Evolutionary conservation across 306 rosid genomes (phyloP).

Genomic region (Parietaria judaica): DNA sequence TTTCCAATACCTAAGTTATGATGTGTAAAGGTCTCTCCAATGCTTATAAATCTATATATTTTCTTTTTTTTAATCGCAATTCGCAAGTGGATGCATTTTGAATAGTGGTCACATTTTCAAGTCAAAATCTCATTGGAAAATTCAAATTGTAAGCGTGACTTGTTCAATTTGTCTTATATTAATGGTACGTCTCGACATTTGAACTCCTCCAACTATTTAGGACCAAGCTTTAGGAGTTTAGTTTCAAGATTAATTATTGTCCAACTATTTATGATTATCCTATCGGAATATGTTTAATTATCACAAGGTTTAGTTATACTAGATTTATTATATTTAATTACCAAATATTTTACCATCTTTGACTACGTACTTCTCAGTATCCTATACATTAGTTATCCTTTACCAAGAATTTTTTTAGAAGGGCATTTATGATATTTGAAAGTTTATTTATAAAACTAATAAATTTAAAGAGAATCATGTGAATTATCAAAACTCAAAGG

Average conservation of each 20-base stretch:
- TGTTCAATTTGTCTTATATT: not conserved
- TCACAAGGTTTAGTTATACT: too few relatives aligned
- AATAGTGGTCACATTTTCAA: not conserved
- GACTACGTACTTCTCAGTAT: too few relatives aligned
- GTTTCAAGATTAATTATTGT: not conserved
- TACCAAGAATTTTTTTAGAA: too few relatives aligned
- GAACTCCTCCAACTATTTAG: not conserved
- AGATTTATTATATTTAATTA: too few relatives aligned
- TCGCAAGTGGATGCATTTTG: not conserved
- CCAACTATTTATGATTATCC: too few relatives aligned
- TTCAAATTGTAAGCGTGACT: not conserved
- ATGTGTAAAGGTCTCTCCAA: constrained; percentile 10
- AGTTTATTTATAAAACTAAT: too few relatives aligned
- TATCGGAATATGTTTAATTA: too few relatives aligned
- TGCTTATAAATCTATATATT: not conserved
- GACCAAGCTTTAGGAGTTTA: not conserved
- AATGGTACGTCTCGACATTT: not conserved
- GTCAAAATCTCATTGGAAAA: not conserved
- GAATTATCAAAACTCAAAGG: too few relatives aligned
- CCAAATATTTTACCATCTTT: too few relatives aligned
- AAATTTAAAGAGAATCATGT: too few relatives aligned
- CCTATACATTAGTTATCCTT: too few relatives aligned
- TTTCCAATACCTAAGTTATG: constrained; percentile 4
- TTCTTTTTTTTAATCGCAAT: not conserved
- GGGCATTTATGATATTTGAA: too few relatives aligned